Evolutionary conservation across 805 yeast species (phyloP).

Genomic region (Lipomyces oligophaga): DNA sequence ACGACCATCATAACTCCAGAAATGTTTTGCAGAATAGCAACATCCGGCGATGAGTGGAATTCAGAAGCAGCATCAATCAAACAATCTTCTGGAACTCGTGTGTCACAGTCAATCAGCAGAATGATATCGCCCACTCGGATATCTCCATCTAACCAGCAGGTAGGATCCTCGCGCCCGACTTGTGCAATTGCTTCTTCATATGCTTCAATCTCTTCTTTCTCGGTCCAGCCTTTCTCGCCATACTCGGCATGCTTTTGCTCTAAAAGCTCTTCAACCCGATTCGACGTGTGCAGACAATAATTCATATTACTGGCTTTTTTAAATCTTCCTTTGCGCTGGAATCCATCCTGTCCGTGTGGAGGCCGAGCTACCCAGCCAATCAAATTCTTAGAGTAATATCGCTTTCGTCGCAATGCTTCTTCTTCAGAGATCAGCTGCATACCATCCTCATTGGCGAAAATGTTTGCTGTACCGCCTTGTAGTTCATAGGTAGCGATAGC

Average conservation of each 20-base stretch:
- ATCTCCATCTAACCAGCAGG: slow-evolving; percentile 15
- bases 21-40: slow-evolving; percentile 14
- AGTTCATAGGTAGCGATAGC: slow-evolving; percentile 18
- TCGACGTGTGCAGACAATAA: slow-evolving; percentile 7
- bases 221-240: slow-evolving; percentile 12
- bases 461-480: slow-evolving; percentile 17
- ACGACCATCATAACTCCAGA: slow-evolving; percentile 23
- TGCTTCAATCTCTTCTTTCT: slow-evolving; percentile 4
- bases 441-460: slow-evolving; percentile 20
- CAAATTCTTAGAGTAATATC: slow-evolving; percentile 7
- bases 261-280: slow-evolving; percentile 12
- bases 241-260: neutral
- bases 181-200: slow-evolving; percentile 4
- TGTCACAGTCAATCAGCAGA: slow-evolving; percentile 14
- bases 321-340: slow-evolving; percentile 13
- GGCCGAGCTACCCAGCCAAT: slow-evolving; percentile 22
- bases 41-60: slow-evolving; percentile 11
- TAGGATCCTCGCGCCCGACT: slow-evolving; percentile 1
- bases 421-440: slow-evolving; percentile 14
- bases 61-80: slow-evolving; percentile 18
- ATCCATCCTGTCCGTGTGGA: slow-evolving; percentile 15
- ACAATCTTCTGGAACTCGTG: slow-evolving; percentile 17
- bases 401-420: slow-evolving; percentile 4
- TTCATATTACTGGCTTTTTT: slow-evolving; percentile 22
- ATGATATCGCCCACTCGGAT: slow-evolving; percentile 17